Evolutionary conservation across 805 yeast genomes (phyloP).

Genomic region (Saccharomyces jurei): DNA sequence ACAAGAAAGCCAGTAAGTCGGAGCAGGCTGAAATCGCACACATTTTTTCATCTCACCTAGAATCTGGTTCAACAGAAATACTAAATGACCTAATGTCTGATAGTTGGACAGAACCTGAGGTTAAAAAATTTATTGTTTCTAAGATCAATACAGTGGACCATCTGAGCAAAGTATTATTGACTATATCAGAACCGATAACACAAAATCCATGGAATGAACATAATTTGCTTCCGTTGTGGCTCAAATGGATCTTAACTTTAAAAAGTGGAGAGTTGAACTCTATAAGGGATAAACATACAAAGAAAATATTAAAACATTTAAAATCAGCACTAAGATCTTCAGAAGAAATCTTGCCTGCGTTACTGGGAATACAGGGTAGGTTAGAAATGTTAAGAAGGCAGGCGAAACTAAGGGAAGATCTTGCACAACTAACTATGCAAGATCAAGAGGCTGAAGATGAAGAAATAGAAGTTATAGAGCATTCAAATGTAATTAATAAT

Average conservation of each 20-base stretch:
- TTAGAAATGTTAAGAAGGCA: constrained; percentile 71
- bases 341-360: constrained; percentile 53
- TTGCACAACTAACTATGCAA: constrained; percentile 33
- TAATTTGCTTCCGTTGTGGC: constrained; percentile 46
- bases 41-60: constrained; percentile 24
- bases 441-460: constrained; percentile 22
- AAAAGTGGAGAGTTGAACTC: constrained; percentile 41
- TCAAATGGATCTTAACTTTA: constrained; percentile 67
- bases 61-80: constrained; percentile 21
- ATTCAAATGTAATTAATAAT: constrained; percentile 20
- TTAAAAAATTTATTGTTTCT: constrained; percentile 30
- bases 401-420: constrained; percentile 54
- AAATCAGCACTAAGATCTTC: constrained; percentile 49
- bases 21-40: constrained; percentile 23
- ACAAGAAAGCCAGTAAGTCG: constrained; percentile 17
- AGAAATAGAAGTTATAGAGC: constrained; percentile 28
- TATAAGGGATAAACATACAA: constrained; percentile 27
- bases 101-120: constrained; percentile 24
- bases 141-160: constrained; percentile 34
- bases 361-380: constrained; percentile 80
- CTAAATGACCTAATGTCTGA: constrained; percentile 17
- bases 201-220: constrained; percentile 23
- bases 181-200: constrained; percentile 40
- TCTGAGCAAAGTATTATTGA: constrained; percentile 39
- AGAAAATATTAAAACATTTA: constrained; percentile 44